These are phyloP conservation scores for Colletotrichum simmondsii DNA, from an alignment of 2,329 filamentous ascomycete species.

Conservation along the genomic window DNA sequence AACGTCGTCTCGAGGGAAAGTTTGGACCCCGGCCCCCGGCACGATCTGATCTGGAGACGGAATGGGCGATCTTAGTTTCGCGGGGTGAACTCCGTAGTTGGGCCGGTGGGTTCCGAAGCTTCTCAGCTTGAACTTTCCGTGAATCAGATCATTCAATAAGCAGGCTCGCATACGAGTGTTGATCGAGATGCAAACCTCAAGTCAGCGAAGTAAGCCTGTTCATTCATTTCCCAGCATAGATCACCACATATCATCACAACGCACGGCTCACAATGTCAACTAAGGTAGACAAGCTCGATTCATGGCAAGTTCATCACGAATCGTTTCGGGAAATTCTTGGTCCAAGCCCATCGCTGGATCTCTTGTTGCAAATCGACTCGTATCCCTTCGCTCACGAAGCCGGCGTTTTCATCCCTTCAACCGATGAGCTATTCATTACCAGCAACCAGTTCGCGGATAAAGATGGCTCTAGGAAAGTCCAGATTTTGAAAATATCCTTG, in stretches of 20 bases:
- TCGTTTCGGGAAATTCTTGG: neutral
- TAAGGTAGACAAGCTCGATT: neutral
- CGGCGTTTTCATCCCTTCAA: neutral
- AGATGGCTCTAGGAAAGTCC: neutral
- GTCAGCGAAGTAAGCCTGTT: too few species aligned
- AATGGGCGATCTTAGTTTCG: neutral
- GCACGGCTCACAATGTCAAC: neutral
- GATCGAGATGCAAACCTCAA: too few species aligned
- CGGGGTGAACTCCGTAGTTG: neutral
- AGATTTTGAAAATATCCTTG: neutral
- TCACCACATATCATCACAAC: neutral
- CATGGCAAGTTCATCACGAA: neutral
- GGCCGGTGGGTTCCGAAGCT: neutral
- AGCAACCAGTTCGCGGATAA: neutral
- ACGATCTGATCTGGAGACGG: neutral
- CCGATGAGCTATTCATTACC: neutral
- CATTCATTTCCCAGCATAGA: too few species aligned
- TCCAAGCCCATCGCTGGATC: neutral
- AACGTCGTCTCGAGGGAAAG: slow-evolving; percentile 20
- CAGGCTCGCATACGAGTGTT: neutral
- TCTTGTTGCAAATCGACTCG: neutral
- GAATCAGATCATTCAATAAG: neutral
- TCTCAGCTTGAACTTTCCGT: neutral
- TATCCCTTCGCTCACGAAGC: neutral
- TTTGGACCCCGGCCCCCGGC: neutral